Evolutionary conservation across 148 eudicot species (phyloP).

Genomic region (Rhododendron ferrugineum): DNA sequence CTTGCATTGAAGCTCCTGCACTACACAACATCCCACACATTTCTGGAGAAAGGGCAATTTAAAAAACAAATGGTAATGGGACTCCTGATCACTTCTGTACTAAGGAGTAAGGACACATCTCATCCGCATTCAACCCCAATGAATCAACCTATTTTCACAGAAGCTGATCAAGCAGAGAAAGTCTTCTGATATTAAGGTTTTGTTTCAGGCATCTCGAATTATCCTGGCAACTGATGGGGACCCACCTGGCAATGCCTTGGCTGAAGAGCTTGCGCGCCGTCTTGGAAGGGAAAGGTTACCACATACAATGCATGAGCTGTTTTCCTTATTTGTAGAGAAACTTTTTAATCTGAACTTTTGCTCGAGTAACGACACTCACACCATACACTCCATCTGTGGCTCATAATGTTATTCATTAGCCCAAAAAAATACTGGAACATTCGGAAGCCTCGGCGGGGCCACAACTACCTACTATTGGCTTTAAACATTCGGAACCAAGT

Average conservation of each 20-base stretch:
- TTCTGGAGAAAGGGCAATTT: background rate
- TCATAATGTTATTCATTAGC: background rate
- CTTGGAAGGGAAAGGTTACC: slow-evolving; percentile 49
- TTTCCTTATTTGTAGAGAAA: background rate
- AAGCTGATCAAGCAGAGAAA: background rate
- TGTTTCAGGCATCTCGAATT: slow-evolving; percentile 37
- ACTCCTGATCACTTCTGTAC: no score
- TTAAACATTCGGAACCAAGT: background rate
- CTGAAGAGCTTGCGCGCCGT: slow-evolving; percentile 53
- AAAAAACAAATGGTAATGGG: background rate
- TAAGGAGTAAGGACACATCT: no score
- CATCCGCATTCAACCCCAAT: background rate
- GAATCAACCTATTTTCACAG: background rate
- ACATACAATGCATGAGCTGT: background rate
- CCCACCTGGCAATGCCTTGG: slow-evolving; percentile 44
- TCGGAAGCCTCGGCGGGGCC: background rate
- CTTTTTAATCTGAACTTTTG: background rate
- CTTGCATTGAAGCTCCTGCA: background rate
- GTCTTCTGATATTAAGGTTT: background rate
- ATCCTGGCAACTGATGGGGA: slow-evolving; percentile 55
- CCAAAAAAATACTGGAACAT: background rate
- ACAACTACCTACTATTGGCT: background rate
- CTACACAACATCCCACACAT: background rate
- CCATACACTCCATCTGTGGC: background rate
- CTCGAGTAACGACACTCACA: background rate